Conservation (phyloP, 805 yeast species). For the Candida anglica region DNA sequence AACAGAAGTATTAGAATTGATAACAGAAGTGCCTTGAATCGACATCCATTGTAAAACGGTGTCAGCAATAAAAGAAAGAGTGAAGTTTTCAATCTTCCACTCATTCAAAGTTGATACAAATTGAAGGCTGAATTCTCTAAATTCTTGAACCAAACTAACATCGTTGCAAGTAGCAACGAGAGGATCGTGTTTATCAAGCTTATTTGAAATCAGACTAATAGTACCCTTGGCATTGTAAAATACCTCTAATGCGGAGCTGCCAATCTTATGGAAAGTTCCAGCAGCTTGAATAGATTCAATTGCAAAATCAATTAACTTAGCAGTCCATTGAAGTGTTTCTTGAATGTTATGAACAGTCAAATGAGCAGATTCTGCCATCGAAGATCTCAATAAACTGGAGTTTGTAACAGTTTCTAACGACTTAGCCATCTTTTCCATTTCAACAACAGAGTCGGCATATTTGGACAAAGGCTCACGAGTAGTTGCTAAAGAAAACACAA, state of each 20-base stretch:
- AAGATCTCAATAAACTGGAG: conserved; percentile 7
- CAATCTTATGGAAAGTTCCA: conserved; percentile 8
- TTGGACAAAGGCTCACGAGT: conserved; percentile 45
- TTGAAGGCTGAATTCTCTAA: conserved; percentile 14
- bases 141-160: conserved; percentile 14
- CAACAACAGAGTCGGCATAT: conserved; percentile 17
- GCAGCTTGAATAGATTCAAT: conserved; percentile 11
- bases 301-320: conserved; percentile 34
- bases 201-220: neutral
- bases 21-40: conserved; percentile 11
- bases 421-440: conserved; percentile 8
- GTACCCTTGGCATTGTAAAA: neutral
- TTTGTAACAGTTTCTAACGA: conserved; percentile 13
- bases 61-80: conserved; percentile 45
- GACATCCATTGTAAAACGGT: conserved; percentile 46
- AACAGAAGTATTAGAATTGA: conserved; percentile 22
- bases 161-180: conserved; percentile 13
- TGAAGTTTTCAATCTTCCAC: conserved; percentile 31
- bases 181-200: conserved; percentile 12
- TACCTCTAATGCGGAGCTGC: neutral
- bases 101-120: conserved; percentile 21
- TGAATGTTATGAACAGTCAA: conserved; percentile 13
- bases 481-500: conserved; percentile 54
- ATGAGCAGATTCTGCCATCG: no score
- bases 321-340: conserved; percentile 24